Conservation (phyloP, 2,329 filamentous ascomycete species). For the Nigrograna mackinnonii region DNA sequence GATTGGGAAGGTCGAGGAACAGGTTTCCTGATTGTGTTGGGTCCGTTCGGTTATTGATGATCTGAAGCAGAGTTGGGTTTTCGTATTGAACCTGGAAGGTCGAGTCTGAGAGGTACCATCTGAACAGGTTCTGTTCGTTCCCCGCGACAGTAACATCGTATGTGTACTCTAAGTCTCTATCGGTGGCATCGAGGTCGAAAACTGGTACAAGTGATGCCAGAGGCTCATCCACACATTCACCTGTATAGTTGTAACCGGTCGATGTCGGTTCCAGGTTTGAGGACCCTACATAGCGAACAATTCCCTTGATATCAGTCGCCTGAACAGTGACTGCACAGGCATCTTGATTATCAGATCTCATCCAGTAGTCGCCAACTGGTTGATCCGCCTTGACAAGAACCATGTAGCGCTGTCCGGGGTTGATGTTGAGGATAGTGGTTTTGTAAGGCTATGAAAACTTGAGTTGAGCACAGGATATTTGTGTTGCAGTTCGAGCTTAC, state of each 20-base stretch:
- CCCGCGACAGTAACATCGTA: conserved; percentile 31
- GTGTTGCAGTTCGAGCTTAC: too few species aligned
- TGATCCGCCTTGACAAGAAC: conserved; percentile 24
- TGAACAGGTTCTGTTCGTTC: conserved; percentile 38
- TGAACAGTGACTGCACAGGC: conserved; percentile 35
- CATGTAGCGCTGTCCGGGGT: conserved; percentile 35
- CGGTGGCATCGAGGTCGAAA: conserved; percentile 24
- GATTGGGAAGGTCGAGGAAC: conserved; percentile 24
- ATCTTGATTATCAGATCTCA: conserved; percentile 38
- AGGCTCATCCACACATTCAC: conserved; percentile 40
- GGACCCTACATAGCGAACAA: conserved; percentile 34
- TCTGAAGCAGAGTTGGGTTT: conserved; percentile 41
- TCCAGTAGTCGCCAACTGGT: conserved; percentile 22
- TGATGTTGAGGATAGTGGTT: conserved; percentile 39
- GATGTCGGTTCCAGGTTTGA: conserved; percentile 27
- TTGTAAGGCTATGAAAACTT: too few species aligned
- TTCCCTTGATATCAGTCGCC: conserved; percentile 29
- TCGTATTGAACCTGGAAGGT: conserved; percentile 40
- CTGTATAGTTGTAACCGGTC: conserved; percentile 31
- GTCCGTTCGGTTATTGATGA: conserved; percentile 34
- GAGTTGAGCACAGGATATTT: neutral
- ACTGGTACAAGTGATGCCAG: conserved; percentile 36
- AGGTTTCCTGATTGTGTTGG: conserved; percentile 31
- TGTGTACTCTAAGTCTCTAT: conserved; percentile 22
- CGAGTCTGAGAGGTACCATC: conserved; percentile 43